Evolutionary conservation across 1,139 yeast species (phyloP).

Genomic region (Lodderomyces theae): DNA sequence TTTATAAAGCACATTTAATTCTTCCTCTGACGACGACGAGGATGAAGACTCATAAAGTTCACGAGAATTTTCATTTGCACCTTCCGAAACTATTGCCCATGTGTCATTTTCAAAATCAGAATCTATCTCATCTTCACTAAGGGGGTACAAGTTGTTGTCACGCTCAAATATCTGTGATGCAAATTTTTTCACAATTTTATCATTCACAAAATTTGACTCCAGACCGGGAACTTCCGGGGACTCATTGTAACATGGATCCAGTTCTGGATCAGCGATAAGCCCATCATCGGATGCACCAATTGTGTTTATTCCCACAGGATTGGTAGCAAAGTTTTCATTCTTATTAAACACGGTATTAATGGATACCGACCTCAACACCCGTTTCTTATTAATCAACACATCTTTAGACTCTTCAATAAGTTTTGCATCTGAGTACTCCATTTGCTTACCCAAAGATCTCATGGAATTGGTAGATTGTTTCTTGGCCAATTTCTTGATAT

Average conservation of each 20-base stretch:
- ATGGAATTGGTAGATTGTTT: slow-evolving; percentile 27
- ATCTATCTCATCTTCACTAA: slow-evolving; percentile 14
- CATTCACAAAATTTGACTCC: slow-evolving; percentile 6
- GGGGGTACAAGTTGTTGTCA: slow-evolving; percentile 8
- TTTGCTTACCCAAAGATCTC: slow-evolving; percentile 15
- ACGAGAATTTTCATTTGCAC: slow-evolving; percentile 17
- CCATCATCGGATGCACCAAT: slow-evolving; percentile 3
- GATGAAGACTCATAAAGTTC: slow-evolving; percentile 4
- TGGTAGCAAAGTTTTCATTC: slow-evolving; percentile 12
- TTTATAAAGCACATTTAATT: slow-evolving; percentile 34
- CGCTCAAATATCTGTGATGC: slow-evolving; percentile 35
- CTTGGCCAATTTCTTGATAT: slow-evolving; percentile 40
- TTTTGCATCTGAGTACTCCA: slow-evolving; percentile 56
- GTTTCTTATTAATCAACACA: slow-evolving; percentile 41
- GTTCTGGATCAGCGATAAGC: slow-evolving; percentile 1
- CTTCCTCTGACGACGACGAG: slow-evolving; percentile 15
- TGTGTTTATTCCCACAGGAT: slow-evolving; percentile 14
- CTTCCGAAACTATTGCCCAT: slow-evolving; percentile 18
- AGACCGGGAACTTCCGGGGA: neutral
- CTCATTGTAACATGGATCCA: neutral
- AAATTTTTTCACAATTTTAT: slow-evolving; percentile 28
- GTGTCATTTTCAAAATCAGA: slow-evolving; percentile 17
- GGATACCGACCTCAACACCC: slow-evolving; percentile 45
- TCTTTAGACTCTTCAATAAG: slow-evolving; percentile 46
- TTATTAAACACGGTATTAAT: slow-evolving; percentile 32